These are phyloP conservation scores for Neurospora crassa DNA, from an alignment of 2,329 filamentous ascomycete species.

Conservation along the genomic window DNA sequence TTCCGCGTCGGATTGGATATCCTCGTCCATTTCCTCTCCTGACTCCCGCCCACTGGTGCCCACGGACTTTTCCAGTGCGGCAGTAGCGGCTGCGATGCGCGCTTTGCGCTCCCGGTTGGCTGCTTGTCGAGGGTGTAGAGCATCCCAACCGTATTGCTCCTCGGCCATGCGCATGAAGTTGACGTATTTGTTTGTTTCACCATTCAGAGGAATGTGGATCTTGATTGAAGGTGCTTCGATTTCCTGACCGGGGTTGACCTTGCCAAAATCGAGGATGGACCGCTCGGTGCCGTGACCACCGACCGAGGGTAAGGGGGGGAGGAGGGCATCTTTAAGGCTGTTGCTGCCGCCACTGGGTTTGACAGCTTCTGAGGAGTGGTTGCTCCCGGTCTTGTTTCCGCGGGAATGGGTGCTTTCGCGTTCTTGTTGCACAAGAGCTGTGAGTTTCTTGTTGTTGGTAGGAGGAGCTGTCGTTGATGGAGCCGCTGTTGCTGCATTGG, in stretches of 20 bases:
- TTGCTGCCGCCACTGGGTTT: constrained; percentile 26
- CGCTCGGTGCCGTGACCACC: constrained; percentile 29
- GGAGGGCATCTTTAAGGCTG: constrained; percentile 36
- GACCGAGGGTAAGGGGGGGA: constrained; percentile 20
- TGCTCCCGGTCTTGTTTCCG: constrained; percentile 28
- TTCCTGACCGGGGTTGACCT: constrained; percentile 49
- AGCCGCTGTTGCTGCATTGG: constrained; percentile 4
- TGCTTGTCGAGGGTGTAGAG: constrained; percentile 81
- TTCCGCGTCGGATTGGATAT: constrained; percentile 58
- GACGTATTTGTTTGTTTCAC: constrained; percentile 80
- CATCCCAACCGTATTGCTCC: constrained; percentile 89
- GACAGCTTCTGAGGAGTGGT: constrained; percentile 33
- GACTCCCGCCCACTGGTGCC: constrained; percentile 59
- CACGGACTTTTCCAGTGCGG: constrained; percentile 76
- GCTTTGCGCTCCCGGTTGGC: constrained; percentile 81
- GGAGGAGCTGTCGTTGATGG: constrained; percentile 5
- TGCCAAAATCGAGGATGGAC: constrained; percentile 53
- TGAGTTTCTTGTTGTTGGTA: constrained; percentile 31
- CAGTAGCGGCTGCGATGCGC: constrained; percentile 80
- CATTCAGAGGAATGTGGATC: constrained; percentile 65
- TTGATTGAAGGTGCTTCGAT: constrained; percentile 65
- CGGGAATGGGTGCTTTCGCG: constrained; percentile 21
- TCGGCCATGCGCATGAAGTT: constrained; percentile 93
- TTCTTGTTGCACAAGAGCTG: constrained; percentile 36
- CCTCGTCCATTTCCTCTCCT: constrained; percentile 76